phyloP scores from a whole-genome alignment of 805 yeast genomes.

The Barnettozyma salicaria region DNA sequence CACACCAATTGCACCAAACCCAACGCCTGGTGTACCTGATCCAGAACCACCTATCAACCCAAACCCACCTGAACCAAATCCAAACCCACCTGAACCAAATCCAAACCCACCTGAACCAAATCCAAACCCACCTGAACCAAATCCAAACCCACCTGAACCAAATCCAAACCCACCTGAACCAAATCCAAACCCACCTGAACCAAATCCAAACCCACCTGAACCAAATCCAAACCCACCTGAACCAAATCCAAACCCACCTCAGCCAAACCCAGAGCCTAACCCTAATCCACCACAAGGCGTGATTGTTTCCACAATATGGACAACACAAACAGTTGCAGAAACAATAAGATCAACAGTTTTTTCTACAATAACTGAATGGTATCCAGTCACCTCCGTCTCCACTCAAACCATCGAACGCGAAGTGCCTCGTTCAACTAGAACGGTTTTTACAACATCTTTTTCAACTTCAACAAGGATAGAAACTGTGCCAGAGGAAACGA shows the following conservation, averaged over 20 bases:
- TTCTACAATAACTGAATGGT: constrained; percentile 4
- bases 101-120: neutral
- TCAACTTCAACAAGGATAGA: constrained; percentile 11
- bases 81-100: constrained; percentile 13
- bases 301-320: constrained; percentile 8
- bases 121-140: constrained; percentile 10
- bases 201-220: neutral
- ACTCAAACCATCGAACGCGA: constrained; percentile 5
- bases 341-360: constrained; percentile 1
- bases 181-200: neutral
- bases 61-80: constrained; percentile 12
- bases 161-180: constrained; percentile 1
- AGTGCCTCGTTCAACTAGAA: constrained; percentile 2
- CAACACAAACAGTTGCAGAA: constrained; percentile 1
- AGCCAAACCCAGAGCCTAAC: constrained; percentile 2
- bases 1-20: constrained; percentile 4
- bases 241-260: no score
- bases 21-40: constrained; percentile 10
- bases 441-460: constrained; percentile 5
- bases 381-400: constrained; percentile 6
- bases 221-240: constrained; percentile 4
- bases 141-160: constrained; percentile 20
- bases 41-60: constrained; percentile 14
- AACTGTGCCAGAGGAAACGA: constrained; percentile 11
- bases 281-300: constrained; percentile 1